Conservation (phyloP, 2,329 filamentous ascomycete genomes). For the Hymenoscyphus fraxineus region DNA sequence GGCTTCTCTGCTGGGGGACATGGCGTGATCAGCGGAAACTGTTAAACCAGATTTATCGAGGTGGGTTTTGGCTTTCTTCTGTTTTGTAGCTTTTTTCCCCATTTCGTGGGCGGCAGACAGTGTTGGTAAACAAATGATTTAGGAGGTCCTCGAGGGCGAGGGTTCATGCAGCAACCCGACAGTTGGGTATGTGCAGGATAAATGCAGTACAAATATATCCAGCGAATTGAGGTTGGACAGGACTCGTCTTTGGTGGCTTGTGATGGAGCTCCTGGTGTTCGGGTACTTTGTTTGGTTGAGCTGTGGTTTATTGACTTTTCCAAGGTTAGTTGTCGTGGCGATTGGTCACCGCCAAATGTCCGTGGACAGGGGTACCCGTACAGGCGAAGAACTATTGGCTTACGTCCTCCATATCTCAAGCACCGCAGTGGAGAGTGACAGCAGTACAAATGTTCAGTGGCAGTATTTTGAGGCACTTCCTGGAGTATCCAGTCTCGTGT, state of each 20-base stretch:
- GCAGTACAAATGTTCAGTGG: not conserved
- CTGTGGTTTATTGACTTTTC: not conserved
- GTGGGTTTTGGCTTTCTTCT: conserved; percentile 30
- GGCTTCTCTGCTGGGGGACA: conserved; percentile 23
- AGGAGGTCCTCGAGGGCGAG: conserved; percentile 1
- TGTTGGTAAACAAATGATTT: conserved; percentile 23
- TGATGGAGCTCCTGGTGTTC: conserved; percentile 6
- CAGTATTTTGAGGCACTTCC: not conserved
- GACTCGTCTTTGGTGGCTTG: conserved; percentile 1
- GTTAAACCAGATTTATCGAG: conserved; percentile 31
- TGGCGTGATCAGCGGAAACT: conserved; percentile 20
- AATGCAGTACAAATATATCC: conserved; percentile 2
- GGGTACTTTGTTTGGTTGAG: conserved; percentile 1
- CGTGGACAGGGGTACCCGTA: not conserved
- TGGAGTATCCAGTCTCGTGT: not conserved
- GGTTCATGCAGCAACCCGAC: conserved; percentile 31
- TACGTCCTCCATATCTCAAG: not conserved
- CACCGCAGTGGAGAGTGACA: not conserved
- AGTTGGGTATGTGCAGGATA: conserved; percentile 5
- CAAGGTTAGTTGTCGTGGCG: not conserved
- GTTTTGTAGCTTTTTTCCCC: conserved; percentile 26
- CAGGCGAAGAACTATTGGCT: conserved; percentile 1
- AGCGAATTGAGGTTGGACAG: conserved; percentile 13
- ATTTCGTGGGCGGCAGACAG: not conserved
- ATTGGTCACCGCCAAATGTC: conserved; percentile 1